Evolutionary conservation across 805 yeast genomes (phyloP), one percentile per base, ranked within the genome.

Genomic region (Cyberlindnera subsufficiens): DNA sequence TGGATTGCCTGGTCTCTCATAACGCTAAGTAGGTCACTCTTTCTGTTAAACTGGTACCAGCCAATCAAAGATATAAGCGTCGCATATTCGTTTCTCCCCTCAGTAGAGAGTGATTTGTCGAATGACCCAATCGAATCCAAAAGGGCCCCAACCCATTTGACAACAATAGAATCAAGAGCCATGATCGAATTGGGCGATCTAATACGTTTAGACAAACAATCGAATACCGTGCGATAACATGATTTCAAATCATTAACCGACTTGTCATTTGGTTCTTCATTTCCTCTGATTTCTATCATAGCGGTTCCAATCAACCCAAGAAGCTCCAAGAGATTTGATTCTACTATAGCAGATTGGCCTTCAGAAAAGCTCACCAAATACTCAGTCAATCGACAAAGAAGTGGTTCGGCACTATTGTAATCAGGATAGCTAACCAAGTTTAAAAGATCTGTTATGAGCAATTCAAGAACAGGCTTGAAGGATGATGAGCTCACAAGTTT

Each of bases 261-360:
- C 6, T 15, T 19, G 6, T 18, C 3, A 3, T 32, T 38, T 1
- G 32, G 35, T 10, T 54, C 56, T 14, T 43, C 45, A 15, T 47
- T 35, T 3, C 60, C 52, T 42, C 59, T 69, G 14, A 75, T 40
- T 5, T 61, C 58, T 18, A 74, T 53, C 38, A 82, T 68, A 32
- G 65, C 67, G 3, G 74, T 68, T 0, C 86, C 89, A 20, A 82
- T 72, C 13, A 63, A 44, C 0, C 91, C 89, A n/a, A 78, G 60
- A 48, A 78, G 52, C 42, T 84, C 90, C 39, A 86, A 58, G 4
- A 77, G 67, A 46, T 69, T 69, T 0, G 79, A 65, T 45, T 79
- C 84, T 6, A 73, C 62, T 11, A 56, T 45, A 1, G 73, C 63
- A 0, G 71, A 38, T 35, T 66, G 63, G 25, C 60, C 63, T 11